Base-by-base conservation (phyloP, 306 rosid genomes). In the Medicago lupulina region DNA sequence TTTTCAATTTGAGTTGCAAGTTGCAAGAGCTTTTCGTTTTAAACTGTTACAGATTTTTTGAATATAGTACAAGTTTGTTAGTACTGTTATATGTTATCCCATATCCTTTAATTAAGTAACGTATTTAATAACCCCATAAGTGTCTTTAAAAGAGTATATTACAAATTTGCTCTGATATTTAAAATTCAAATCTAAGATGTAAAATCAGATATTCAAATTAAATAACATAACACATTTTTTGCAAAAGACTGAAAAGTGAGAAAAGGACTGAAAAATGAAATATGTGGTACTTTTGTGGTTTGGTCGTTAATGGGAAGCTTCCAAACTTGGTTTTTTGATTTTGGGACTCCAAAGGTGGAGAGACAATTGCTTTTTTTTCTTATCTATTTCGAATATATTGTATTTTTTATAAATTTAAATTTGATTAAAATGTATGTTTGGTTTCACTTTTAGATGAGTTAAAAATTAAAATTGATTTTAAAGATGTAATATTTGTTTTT, bases 261-360 rank as follows among this genome's bases (percentile, higher is more conserved):
- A 83, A 79, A 75, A 70, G 5, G 71, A 63, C 81, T 5, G 15
- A 6, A 76, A 76, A 38, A 70, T 28, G 28, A 75, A 70, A 8
- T 25, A 9, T 12, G 3, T 14, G 5, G 19, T 2, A 43, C 64
- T 63, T 64, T 11, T 15, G 50, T 39, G 54, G 4, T 28, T 69
- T 61, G 38, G 9, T 28, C 31, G 31, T 28, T 28, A 28, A 28
- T 28, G 31, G 31, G 31, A 28, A 4, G 2, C n/a, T 28, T 28
- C 31, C 31, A 28, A 28, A 28, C 31, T 28, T 28, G 31, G 31
- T 28, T 28, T 28, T 28, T 28, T 28, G 31, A 28, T 28, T 28
- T 28, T 28, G 31, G 31, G 31, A 28, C 31, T 28, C 7, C 38
- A 34, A 34, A 34, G 38, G 38, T 34, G 38, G 38, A 5, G 38